Evolutionary conservation across 2,329 filamentous ascomycete species (phyloP).

Genomic region (Ophiostoma himal-ulmi): DNA sequence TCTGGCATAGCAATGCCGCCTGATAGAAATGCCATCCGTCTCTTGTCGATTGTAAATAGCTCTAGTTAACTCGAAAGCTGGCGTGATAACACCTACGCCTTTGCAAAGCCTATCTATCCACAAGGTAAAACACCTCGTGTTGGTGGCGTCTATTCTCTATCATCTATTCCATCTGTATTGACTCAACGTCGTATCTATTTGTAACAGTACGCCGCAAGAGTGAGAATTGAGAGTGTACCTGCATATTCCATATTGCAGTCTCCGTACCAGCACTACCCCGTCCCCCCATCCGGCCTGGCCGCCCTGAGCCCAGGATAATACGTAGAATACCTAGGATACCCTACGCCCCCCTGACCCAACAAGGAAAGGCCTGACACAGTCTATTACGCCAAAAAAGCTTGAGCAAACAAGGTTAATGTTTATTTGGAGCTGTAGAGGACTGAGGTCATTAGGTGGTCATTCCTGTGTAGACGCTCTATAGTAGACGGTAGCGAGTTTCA

Average conservation of each 20-base stretch:
- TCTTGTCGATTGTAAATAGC: too few relatives aligned
- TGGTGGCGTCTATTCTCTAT: background rate
- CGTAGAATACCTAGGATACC: background rate
- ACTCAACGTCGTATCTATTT: background rate
- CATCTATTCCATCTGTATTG: too few relatives aligned
- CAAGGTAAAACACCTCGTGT: background rate
- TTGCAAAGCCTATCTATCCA: too few relatives aligned
- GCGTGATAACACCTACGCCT: background rate
- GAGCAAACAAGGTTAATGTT: conserved; percentile 13
- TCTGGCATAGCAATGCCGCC: background rate
- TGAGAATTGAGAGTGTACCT: background rate
- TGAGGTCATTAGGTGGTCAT: background rate
- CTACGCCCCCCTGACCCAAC: conserved; percentile 8
- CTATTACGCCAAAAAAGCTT: conserved; percentile 6
- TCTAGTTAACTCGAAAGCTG: too few relatives aligned
- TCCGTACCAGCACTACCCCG: background rate
- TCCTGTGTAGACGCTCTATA: background rate
- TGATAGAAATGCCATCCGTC: too few relatives aligned
- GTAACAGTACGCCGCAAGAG: too few relatives aligned
- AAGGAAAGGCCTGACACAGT: conserved; percentile 5
- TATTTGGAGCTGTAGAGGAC: background rate
- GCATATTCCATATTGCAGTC: background rate
- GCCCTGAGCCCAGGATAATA: background rate
- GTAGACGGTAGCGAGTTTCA: conserved; percentile 1
- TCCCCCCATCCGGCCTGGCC: background rate